phyloP scores from a whole-genome alignment of 192 early-diverging fungal genomes.

The Cetraspora pellucida region DNA sequence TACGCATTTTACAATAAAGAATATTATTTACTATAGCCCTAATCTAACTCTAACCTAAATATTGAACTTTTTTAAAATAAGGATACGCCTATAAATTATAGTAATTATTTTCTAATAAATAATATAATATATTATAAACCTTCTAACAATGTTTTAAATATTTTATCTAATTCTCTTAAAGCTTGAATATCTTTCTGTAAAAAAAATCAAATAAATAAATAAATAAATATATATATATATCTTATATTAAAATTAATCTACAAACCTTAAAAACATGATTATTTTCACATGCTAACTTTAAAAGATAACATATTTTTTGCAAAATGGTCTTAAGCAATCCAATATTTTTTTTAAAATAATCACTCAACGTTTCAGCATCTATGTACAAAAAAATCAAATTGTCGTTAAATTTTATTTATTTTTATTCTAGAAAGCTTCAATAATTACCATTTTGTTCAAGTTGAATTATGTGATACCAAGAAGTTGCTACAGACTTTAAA shows the following conservation, averaged over 20 bases:
- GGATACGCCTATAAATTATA: too few relatives aligned
- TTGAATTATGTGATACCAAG: neutral
- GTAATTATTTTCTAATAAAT: too few relatives aligned
- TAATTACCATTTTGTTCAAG: constrained; percentile 5
- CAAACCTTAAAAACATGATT: constrained; percentile 4
- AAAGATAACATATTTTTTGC: constrained; percentile 3
- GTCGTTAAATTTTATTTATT: neutral
- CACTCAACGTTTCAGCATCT: neutral
- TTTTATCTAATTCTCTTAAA: too few relatives aligned
- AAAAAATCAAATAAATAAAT: too few relatives aligned
- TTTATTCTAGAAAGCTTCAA: neutral
- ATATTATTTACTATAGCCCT: too few relatives aligned
- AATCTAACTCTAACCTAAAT: too few relatives aligned
- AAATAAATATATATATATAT: too few relatives aligned
- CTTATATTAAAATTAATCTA: neutral
- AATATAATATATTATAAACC: too few relatives aligned
- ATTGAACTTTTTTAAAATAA: too few relatives aligned
- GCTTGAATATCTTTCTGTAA: too few relatives aligned
- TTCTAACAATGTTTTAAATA: too few relatives aligned
- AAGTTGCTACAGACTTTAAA: constrained; percentile 9
- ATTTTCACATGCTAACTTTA: neutral
- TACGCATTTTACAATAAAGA: too few relatives aligned
- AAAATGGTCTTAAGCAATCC: neutral
- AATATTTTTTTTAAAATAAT: neutral
- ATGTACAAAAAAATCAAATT: neutral